These are phyloP conservation scores for Hansenula lynferdii DNA, from an alignment of 1,139 yeast species.

Conservation along the genomic window DNA sequence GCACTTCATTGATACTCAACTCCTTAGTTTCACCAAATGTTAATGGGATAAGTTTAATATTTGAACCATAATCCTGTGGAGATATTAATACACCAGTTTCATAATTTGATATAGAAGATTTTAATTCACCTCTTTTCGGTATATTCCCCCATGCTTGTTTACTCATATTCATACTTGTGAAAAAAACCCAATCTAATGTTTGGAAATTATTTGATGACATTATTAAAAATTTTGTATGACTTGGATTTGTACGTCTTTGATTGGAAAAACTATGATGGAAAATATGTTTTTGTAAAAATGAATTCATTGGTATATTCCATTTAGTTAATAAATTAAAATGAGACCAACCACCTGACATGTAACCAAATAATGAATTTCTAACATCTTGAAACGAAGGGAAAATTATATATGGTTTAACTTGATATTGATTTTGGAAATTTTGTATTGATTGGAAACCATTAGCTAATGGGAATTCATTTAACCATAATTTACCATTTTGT, in stretches of 20 bases:
- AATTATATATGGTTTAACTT: conserved; percentile 39
- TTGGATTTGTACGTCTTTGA: conserved; percentile 31
- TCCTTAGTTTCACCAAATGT: conserved; percentile 30
- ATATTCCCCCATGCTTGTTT: conserved; percentile 64
- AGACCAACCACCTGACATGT: conserved; percentile 49
- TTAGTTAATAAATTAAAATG: conserved; percentile 38
- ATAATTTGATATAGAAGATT: conserved; percentile 26
- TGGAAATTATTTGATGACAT: conserved; percentile 44
- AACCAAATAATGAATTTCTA: conserved; percentile 38
- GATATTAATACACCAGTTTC: conserved; percentile 55
- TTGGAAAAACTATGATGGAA: conserved; percentile 22
- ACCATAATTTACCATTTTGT: background rate
- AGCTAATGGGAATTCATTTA: conserved; percentile 17
- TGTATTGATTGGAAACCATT: conserved; percentile 30
- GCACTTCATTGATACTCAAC: conserved; percentile 18
- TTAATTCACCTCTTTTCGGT: conserved; percentile 6
- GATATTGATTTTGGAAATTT: conserved; percentile 24
- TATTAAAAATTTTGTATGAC: conserved; percentile 42
- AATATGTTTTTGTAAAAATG: conserved; percentile 3
- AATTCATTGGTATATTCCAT: conserved; percentile 15
- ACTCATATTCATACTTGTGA: conserved; percentile 64
- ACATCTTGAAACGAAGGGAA: conserved; percentile 50
- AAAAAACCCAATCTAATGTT: conserved; percentile 54
- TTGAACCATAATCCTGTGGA: conserved; percentile 22
- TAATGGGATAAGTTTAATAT: conserved; percentile 26